Evolutionary conservation across 495 filamentous ascomycete species (phyloP).

Genomic region (Pyrenula aspistea): DNA sequence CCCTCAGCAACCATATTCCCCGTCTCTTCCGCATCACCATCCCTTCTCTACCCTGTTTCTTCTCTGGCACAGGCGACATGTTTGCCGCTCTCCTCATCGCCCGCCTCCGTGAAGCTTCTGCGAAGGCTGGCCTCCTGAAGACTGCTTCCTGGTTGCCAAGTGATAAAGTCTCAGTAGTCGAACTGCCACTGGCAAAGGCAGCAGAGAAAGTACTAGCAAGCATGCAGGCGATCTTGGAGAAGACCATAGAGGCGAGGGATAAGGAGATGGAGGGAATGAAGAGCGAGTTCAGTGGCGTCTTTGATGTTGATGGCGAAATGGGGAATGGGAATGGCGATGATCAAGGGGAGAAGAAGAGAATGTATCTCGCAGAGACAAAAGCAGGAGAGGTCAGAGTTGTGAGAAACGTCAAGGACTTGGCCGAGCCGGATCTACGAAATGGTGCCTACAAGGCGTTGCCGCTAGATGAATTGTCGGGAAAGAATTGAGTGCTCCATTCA

Average conservation of each 20-base stretch:
- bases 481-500: no score
- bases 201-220: constrained; percentile 80
- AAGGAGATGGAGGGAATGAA: constrained; percentile 30
- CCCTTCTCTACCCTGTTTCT: constrained; percentile 80
- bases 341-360: constrained; percentile 42
- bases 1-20: constrained; percentile 43
- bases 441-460: background rate
- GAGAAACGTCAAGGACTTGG: constrained; percentile 53
- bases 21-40: constrained; percentile 76
- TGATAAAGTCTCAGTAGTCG: constrained; percentile 51
- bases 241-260: constrained; percentile 61
- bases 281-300: constrained; percentile 14
- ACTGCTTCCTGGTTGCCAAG: constrained; percentile 54
- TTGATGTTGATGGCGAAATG: constrained; percentile 7
- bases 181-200: constrained; percentile 71
- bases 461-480: background rate
- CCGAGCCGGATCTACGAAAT: constrained; percentile 37
- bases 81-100: constrained; percentile 85
- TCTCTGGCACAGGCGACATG: constrained; percentile 95
- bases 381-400: constrained; percentile 74
- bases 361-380: constrained; percentile 56
- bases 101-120: constrained; percentile 74
- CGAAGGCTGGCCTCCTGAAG: constrained; percentile 29
- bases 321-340: constrained; percentile 23
- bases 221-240: constrained; percentile 76